These are phyloP conservation scores for Lentinula lateritia DNA, from an alignment of 768 basidiomycete genomes.

Conservation along the genomic window DNA sequence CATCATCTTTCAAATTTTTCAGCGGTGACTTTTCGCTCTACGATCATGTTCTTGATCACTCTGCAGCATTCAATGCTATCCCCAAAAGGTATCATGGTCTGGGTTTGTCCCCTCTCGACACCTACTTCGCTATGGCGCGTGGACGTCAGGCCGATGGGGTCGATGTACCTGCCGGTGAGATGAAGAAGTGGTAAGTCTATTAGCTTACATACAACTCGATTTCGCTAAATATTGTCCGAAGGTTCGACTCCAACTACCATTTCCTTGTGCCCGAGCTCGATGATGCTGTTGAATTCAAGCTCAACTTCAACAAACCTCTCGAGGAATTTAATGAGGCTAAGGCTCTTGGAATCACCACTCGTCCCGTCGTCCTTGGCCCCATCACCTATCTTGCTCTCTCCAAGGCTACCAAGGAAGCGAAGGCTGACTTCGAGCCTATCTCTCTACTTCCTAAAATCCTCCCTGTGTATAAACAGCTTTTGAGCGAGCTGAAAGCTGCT, in stretches of 20 bases:
- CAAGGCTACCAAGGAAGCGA: conserved; percentile 83
- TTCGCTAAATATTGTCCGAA: conserved; percentile 20
- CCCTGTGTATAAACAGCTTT: conserved; percentile 86
- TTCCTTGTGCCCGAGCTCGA: conserved; percentile 97
- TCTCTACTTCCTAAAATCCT: conserved; percentile 85
- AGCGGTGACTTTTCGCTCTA: conserved; percentile 99
- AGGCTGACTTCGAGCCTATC: conserved; percentile 83
- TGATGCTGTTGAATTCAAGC: conserved; percentile 86
- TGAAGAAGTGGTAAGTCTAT: conserved; percentile 93
- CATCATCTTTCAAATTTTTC: conserved; percentile 10
- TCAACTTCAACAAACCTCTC: conserved; percentile 93
- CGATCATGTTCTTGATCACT: conserved; percentile 98
- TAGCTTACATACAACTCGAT: background rate
- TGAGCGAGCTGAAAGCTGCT: conserved; percentile 85
- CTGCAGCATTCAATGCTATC: conserved; percentile 92
- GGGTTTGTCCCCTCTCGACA: conserved; percentile 83
- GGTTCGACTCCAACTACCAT: conserved; percentile 99
- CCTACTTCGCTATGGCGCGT: conserved; percentile 99
- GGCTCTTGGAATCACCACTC: conserved; percentile 80
- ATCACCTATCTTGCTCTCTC: conserved; percentile 92
- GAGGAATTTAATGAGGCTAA: conserved; percentile 95
- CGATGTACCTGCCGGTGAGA: conserved; percentile 95
- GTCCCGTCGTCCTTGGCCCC: conserved; percentile 94
- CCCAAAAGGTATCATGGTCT: conserved; percentile 90
- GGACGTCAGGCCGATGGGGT: conserved; percentile 92